phyloP scores from a whole-genome alignment of 192 early-diverging fungal species.

The Coemansia sp. region DNA sequence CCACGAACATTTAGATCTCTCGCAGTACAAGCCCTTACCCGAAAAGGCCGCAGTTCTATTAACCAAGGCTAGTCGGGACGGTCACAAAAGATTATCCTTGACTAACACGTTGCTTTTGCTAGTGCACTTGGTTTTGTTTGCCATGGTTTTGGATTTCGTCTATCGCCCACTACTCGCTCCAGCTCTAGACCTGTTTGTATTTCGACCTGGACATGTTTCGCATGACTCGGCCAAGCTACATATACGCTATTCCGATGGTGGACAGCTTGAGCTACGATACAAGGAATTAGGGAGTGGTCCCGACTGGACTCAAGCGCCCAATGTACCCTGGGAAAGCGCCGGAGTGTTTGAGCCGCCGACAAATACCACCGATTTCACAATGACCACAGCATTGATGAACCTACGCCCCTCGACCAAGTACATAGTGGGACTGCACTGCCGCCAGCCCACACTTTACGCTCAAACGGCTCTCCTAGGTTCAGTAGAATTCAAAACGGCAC shows the following conservation, averaged over 20 bases:
- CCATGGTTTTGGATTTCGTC: slow-evolving; percentile 56
- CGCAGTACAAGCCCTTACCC: slow-evolving; percentile 11
- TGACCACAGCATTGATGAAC: slow-evolving; percentile 25
- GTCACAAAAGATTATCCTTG: slow-evolving; percentile 4
- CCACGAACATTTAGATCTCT: slow-evolving; percentile 10
- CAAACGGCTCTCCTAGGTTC: slow-evolving; percentile 33
- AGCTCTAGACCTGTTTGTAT: slow-evolving; percentile 32
- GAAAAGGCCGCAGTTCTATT: slow-evolving; percentile 1
- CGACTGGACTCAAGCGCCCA: not conserved
- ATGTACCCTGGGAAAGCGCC: slow-evolving; percentile 41
- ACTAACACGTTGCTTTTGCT: slow-evolving; percentile 24
- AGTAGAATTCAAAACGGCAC: slow-evolving; percentile 40
- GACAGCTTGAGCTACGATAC: slow-evolving; percentile 48
- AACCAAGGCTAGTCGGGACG: not conserved
- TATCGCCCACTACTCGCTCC: slow-evolving; percentile 46
- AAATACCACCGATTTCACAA: slow-evolving; percentile 33
- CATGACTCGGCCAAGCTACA: slow-evolving; percentile 49
- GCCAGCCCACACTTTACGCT: slow-evolving; percentile 27
- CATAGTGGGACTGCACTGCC: slow-evolving; percentile 39
- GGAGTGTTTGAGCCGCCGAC: slow-evolving; percentile 32
- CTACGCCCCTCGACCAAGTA: slow-evolving; percentile 46
- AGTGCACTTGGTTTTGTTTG: slow-evolving; percentile 35
- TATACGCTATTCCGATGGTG: slow-evolving; percentile 41
- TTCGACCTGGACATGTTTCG: slow-evolving; percentile 48
- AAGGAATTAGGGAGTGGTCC: not conserved